A percentile compares a stretch with the other conserved stretches of the same genome.
phyloP scores from a whole-genome alignment of 164 flowering plant species.

The Liriodendron chinense region DNA sequence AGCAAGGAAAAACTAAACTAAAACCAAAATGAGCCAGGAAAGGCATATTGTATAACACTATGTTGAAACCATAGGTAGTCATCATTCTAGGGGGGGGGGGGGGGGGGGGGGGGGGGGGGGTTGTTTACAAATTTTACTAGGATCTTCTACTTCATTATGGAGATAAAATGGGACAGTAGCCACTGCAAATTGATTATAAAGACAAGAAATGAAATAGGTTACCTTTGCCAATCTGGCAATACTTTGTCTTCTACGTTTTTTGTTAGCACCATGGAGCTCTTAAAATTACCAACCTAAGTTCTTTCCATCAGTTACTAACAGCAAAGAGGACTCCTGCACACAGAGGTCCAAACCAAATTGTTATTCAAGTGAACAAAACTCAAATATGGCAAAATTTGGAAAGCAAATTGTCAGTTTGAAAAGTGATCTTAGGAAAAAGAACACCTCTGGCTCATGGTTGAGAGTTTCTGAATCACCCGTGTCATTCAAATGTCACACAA shows the following conservation, averaged over 20 bases:
- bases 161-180: neutral
- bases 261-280: slow-evolving; percentile 31
- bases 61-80: too few species aligned
- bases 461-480: slow-evolving; percentile 24
- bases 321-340: slow-evolving; percentile 33
- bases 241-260: slow-evolving; percentile 65
- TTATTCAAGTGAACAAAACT: neutral
- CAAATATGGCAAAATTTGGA: neutral
- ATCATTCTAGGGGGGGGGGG: too few species aligned
- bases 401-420: neutral
- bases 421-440: neutral
- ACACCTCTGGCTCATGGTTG: slow-evolving; percentile 37
- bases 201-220: neutral
- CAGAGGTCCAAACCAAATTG: slow-evolving; percentile 2
- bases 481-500: slow-evolving; percentile 20
- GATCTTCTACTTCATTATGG: too few species aligned
- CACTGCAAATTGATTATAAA: neutral
- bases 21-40: neutral
- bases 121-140: neutral
- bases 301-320: slow-evolving; percentile 23
- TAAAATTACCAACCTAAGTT: slow-evolving; percentile 17
- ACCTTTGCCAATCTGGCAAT: slow-evolving; percentile 78
- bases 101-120: neutral
- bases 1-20: too few species aligned
- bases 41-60: neutral